Conservation (phyloP, 768 basidiomycete species). For the Clavulina sp. region DNA sequence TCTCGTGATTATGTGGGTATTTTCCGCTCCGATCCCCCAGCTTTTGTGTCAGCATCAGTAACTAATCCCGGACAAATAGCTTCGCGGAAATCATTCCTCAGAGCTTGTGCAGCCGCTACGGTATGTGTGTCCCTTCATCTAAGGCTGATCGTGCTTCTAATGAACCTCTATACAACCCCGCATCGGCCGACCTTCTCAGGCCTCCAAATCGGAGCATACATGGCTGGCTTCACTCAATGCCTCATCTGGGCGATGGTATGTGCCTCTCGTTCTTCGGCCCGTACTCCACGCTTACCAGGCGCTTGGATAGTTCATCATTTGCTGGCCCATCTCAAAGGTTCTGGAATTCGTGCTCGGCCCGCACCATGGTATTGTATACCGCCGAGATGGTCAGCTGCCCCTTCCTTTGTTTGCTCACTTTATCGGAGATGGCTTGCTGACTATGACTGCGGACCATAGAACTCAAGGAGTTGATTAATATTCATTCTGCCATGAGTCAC, state of each 20-base stretch:
- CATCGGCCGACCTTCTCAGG: conserved; percentile 19
- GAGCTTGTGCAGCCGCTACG: conserved; percentile 80
- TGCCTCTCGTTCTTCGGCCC: neutral
- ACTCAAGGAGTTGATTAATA: conserved; percentile 77
- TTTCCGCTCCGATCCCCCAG: neutral
- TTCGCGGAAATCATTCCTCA: conserved; percentile 89
- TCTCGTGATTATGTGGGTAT: conserved; percentile 69
- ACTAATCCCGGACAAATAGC: conserved; percentile 23
- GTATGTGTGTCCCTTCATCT: neutral
- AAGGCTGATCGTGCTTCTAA: neutral
- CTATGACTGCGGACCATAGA: conserved; percentile 26
- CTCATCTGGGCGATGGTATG: conserved; percentile 55
- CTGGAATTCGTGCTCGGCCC: conserved; percentile 61
- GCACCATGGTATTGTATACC: conserved; percentile 84
- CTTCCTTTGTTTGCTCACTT: neutral
- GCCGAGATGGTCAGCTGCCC: conserved; percentile 38
- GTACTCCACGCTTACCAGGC: conserved; percentile 2
- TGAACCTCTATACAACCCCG: neutral
- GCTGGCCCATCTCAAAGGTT: conserved; percentile 17
- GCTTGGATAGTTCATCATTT: neutral
- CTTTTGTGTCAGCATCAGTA: neutral
- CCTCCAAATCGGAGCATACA: conserved; percentile 72
- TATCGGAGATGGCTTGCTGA: neutral
- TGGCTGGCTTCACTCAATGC: conserved; percentile 50
- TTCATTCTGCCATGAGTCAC: conserved; percentile 55